Percentiles rank a stretch among this genome's conserved stretches.
These are phyloP conservation scores for Penicillium sp. DNA, from an alignment of 2,329 filamentous ascomycete species.

Conservation along the genomic window DNA sequence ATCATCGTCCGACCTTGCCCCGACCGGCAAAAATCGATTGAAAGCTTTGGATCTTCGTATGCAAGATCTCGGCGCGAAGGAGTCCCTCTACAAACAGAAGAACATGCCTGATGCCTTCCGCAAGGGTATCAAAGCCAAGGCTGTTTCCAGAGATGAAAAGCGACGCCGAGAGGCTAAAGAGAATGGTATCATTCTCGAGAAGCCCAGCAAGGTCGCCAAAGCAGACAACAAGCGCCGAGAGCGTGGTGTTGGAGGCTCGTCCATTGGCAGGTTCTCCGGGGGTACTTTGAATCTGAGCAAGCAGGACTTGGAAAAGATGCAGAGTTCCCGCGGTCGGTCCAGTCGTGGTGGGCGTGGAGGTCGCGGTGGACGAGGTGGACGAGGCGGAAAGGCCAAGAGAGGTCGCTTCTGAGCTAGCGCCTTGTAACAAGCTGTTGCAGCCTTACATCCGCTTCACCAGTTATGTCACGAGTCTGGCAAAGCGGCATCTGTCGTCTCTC, in stretches of 20 bases:
- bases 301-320: slow-evolving; percentile 55
- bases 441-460: no score
- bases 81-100: slow-evolving; percentile 66
- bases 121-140: slow-evolving; percentile 73
- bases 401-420: slow-evolving; percentile 2
- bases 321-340: slow-evolving; percentile 4
- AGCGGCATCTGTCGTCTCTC: no score
- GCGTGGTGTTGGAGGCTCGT: slow-evolving; percentile 65
- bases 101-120: slow-evolving; percentile 86
- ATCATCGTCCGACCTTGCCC: slow-evolving; percentile 49
- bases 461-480: no score
- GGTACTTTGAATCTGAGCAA: slow-evolving; percentile 74
- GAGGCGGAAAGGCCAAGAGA: slow-evolving; percentile 1
- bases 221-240: slow-evolving; percentile 44
- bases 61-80: slow-evolving; percentile 71
- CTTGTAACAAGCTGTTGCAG: background rate
- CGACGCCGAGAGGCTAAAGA: slow-evolving; percentile 74
- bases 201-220: slow-evolving; percentile 34
- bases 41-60: slow-evolving; percentile 80
- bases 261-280: slow-evolving; percentile 71
- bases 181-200: slow-evolving; percentile 84
- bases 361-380: background rate
- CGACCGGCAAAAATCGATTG: slow-evolving; percentile 66
- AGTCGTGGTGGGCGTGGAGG: slow-evolving; percentile 17
- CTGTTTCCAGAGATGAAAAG: slow-evolving; percentile 59